phyloP scores from a whole-genome alignment of 2,329 filamentous ascomycete genomes.

The Colletotrichum melonis region DNA sequence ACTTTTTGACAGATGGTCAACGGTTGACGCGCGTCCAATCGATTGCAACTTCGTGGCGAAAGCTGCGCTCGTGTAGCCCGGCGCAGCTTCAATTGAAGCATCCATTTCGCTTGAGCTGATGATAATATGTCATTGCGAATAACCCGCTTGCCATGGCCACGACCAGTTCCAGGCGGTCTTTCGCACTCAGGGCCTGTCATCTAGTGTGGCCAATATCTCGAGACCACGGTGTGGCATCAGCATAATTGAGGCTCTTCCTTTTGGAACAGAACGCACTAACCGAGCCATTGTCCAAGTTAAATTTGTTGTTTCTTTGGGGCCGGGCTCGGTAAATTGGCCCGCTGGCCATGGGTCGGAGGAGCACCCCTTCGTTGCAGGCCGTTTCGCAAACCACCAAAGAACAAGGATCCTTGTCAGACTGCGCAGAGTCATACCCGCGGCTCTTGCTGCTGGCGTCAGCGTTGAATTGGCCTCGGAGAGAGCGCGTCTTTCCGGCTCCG shows the following conservation, averaged over 20 bases:
- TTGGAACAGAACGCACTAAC: background rate
- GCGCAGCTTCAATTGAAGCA: background rate
- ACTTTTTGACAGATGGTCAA: background rate
- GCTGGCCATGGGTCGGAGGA: slow-evolving; percentile 2
- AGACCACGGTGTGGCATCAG: background rate
- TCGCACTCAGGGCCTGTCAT: background rate
- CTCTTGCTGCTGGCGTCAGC: background rate
- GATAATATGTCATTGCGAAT: background rate
- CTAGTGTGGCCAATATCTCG: background rate
- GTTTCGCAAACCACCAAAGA: slow-evolving; percentile 16
- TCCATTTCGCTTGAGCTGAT: too few relatives aligned
- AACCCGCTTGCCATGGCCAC: background rate
- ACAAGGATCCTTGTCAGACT: slow-evolving; percentile 8
- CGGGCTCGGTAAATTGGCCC: background rate
- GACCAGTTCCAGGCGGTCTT: background rate
- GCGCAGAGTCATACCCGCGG: background rate
- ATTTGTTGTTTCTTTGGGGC: background rate
- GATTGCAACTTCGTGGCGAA: too few relatives aligned
- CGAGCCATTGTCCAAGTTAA: background rate
- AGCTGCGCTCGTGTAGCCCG: too few relatives aligned
- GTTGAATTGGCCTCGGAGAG: background rate
- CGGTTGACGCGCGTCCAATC: background rate
- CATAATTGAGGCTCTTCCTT: background rate
- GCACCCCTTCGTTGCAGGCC: slow-evolving; percentile 15
- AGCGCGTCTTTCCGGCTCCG: too few relatives aligned